A percentile compares a stretch with the other conserved stretches of the same genome.
Evolutionary conservation across 441 rosid genomes (phyloP).

Genomic region (Flueggea neowawraea): DNA sequence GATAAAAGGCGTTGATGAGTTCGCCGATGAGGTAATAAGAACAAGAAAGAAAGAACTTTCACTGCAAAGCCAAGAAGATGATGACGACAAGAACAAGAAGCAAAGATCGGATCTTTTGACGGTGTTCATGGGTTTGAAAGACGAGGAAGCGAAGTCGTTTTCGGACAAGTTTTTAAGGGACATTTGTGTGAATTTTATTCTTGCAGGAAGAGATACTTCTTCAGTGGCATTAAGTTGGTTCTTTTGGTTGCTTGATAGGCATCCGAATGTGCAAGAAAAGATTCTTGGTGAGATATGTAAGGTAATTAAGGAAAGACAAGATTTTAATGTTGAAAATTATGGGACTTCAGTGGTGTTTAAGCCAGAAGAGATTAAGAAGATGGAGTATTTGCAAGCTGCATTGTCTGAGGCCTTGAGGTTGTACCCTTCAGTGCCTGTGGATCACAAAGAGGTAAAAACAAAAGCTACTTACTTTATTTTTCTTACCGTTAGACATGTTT

Average conservation of each 20-base stretch:
- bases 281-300: conserved; percentile 53
- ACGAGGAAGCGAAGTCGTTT: conserved; percentile 52
- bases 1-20: conserved; percentile 65
- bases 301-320: conserved; percentile 43
- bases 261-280: conserved; percentile 57
- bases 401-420: conserved; percentile 85
- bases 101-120: conserved; percentile 74
- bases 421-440: conserved; percentile 95
- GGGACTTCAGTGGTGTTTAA: conserved; percentile 36
- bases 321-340: conserved; percentile 6
- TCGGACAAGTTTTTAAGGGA: conserved; percentile 83
- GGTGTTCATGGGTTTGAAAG: conserved; percentile 55
- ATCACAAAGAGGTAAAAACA: conserved; percentile 82
- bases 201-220: conserved; percentile 96
- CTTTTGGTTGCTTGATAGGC: conserved; percentile 76
- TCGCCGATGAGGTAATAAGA: conserved; percentile 68
- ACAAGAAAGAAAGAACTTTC: conserved; percentile 77
- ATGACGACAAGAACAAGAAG: conserved; percentile 11
- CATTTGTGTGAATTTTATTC: conserved; percentile 88
- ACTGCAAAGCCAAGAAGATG: neutral
- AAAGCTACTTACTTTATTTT: neutral
- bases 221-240: conserved; percentile 95
- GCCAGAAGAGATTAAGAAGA: conserved; percentile 87
- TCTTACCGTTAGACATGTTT: too few relatives aligned
- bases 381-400: conserved; percentile 94